phyloP scores from a whole-genome alignment of 495 filamentous ascomycete genomes.

The Penicillium turbatum region DNA sequence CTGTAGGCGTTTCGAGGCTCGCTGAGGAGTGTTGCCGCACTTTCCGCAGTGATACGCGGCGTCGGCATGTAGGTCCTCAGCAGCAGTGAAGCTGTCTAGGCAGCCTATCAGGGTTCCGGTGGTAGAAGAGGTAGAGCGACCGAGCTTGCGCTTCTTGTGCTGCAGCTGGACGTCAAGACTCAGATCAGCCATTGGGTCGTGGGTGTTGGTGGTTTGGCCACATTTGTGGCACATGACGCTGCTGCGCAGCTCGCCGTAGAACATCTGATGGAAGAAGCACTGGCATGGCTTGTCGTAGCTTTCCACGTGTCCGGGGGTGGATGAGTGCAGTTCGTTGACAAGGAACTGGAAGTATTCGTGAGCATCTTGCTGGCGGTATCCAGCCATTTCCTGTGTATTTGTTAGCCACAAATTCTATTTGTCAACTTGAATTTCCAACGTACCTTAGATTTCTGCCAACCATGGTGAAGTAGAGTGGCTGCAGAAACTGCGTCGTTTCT shows the following conservation, averaged over 20 bases:
- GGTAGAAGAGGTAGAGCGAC: constrained; percentile 30
- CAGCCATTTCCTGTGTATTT: constrained; percentile 66
- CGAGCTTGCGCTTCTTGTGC: constrained; percentile 49
- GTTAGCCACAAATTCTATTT: constrained; percentile 24
- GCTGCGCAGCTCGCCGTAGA: constrained; percentile 82
- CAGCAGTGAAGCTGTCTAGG: constrained; percentile 71
- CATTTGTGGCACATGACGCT: constrained; percentile 85
- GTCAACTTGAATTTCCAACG: neutral
- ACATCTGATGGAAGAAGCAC: constrained; percentile 85
- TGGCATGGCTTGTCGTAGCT: constrained; percentile 62
- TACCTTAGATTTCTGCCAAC: constrained; percentile 27
- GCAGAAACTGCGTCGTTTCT: constrained; percentile 80
- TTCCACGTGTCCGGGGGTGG: constrained; percentile 36
- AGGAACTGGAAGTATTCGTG: constrained; percentile 95
- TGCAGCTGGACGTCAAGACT: constrained; percentile 69
- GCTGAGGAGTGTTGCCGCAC: constrained; percentile 63
- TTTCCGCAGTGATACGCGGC: constrained; percentile 71
- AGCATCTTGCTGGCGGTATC: constrained; percentile 91
- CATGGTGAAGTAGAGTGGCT: constrained; percentile 61
- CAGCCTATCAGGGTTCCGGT: constrained; percentile 66
- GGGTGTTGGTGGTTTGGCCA: constrained; percentile 66
- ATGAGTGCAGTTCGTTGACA: constrained; percentile 72
- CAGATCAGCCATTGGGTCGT: constrained; percentile 83
- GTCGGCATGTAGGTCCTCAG: constrained; percentile 66
- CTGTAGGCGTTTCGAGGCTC: constrained; percentile 73